Percentiles rank a stretch among this genome's conserved stretches.
These are phyloP conservation scores for Angomonas ambiguus DNA, from an alignment of 208 protist genomes.

Conservation along the genomic window DNA sequence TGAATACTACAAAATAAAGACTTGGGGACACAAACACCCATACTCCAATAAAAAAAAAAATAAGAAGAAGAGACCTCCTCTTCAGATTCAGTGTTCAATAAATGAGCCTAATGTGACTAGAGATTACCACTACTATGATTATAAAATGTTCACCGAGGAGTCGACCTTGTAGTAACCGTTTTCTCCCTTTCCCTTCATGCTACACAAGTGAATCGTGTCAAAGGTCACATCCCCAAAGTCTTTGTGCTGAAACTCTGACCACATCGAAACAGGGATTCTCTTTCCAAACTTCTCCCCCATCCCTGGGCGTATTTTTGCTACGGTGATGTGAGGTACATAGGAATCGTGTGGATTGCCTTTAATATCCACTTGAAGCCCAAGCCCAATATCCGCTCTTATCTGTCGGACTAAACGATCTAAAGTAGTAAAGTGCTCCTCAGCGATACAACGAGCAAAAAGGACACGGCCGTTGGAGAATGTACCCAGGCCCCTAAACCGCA, in stretches of 20 bases:
- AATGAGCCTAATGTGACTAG: not conserved
- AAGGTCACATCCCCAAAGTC: slow-evolving; percentile 87
- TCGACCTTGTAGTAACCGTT: slow-evolving; percentile 75
- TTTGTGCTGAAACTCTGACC: slow-evolving; percentile 64
- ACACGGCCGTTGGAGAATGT: slow-evolving; percentile 78
- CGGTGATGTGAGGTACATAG: slow-evolving; percentile 86
- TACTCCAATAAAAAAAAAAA: no score
- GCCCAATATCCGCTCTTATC: slow-evolving; percentile 44
- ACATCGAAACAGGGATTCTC: slow-evolving; percentile 53
- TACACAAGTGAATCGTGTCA: slow-evolving; percentile 55
- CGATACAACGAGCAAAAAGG: slow-evolving; percentile 60
- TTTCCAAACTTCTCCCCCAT: slow-evolving; percentile 44
- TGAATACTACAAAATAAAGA: no score
- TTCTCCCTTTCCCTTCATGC: slow-evolving; percentile 45
- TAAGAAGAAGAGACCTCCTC: slow-evolving; percentile 12
- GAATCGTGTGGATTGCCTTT: slow-evolving; percentile 87
- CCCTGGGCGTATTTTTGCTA: slow-evolving; percentile 71
- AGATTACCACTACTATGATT: not conserved
- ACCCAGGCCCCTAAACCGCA: slow-evolving; percentile 77
- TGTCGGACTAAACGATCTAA: slow-evolving; percentile 55
- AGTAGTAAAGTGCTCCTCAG: slow-evolving; percentile 54
- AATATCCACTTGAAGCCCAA: slow-evolving; percentile 58
- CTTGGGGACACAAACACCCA: no score
- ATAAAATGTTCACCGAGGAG: slow-evolving; percentile 16
- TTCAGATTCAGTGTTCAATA: not conserved